These are phyloP conservation scores for Exophiala viscosa DNA, from an alignment of 2,329 filamentous ascomycete genomes.

Conservation along the genomic window DNA sequence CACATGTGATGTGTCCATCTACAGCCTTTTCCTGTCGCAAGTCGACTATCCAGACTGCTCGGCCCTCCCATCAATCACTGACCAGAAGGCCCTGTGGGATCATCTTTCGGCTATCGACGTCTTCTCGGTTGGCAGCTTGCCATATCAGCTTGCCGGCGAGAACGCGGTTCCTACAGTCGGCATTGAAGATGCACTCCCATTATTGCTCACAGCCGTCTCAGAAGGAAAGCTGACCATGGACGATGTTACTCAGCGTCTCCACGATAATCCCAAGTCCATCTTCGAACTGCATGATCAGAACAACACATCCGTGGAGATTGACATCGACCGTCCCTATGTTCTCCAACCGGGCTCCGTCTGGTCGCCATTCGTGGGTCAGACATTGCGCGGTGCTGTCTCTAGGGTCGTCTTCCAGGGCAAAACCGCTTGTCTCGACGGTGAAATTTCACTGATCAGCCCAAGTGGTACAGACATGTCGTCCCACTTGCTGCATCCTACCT, in stretches of 20 bases:
- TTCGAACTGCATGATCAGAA: constrained; percentile 78
- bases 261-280: constrained; percentile 75
- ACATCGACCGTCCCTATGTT: constrained; percentile 68
- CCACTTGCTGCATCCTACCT: constrained; percentile 51
- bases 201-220: constrained; percentile 70
- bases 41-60: constrained; percentile 65
- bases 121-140: constrained; percentile 74
- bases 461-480: constrained; percentile 73
- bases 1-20: constrained; percentile 78
- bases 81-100: constrained; percentile 72
- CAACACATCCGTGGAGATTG: constrained; percentile 69
- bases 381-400: constrained; percentile 66
- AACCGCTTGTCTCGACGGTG: constrained; percentile 71
- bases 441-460: constrained; percentile 53
- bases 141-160: constrained; percentile 66
- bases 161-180: constrained; percentile 60
- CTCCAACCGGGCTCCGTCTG: constrained; percentile 53
- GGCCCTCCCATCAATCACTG: constrained; percentile 62
- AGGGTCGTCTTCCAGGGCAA: constrained; percentile 71
- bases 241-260: constrained; percentile 66
- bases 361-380: constrained; percentile 70
- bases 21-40: constrained; percentile 70
- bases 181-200: constrained; percentile 68
- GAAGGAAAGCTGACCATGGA: constrained; percentile 71
- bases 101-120: constrained; percentile 70